Evolutionary conservation across 1,284 basidiomycete genomes (phyloP).

Genomic region (Tilletia caries): DNA sequence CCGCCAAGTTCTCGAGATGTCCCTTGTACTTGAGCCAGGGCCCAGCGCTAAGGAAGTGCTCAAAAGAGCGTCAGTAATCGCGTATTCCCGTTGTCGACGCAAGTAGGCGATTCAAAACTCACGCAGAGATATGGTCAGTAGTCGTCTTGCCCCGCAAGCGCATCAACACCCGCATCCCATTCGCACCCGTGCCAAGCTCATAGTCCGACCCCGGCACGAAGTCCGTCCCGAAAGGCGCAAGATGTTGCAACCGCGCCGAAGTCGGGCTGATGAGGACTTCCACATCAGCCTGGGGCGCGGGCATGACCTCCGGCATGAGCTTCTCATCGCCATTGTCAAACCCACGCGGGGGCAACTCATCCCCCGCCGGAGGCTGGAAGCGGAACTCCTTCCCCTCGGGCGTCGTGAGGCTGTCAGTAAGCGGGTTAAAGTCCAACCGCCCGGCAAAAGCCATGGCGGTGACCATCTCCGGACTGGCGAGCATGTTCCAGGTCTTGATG

Average conservation of each 20-base stretch:
- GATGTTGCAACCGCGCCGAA: constrained; percentile 68
- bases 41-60: constrained; percentile 28
- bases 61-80: too few species aligned
- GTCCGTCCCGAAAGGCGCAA: constrained; percentile 79
- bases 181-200: constrained; percentile 65
- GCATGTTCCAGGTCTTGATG: constrained; percentile 91
- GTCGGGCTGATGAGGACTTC: constrained; percentile 65
- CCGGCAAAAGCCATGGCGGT: constrained; percentile 91
- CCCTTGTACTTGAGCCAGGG: constrained; percentile 92
- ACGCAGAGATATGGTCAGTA: constrained; percentile 65
- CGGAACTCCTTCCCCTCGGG: constrained; percentile 74
- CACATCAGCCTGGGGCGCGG: constrained; percentile 66
- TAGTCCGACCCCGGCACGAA: constrained; percentile 61
- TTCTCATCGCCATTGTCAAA: constrained; percentile 74
- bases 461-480: constrained; percentile 93
- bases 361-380: constrained; percentile 78
- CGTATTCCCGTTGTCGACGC: too few species aligned
- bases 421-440: constrained; percentile 88
- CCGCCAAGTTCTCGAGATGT: constrained; percentile 90
- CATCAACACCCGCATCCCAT: constrained; percentile 66
- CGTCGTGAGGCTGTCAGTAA: constrained; percentile 73
- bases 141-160: constrained; percentile 95
- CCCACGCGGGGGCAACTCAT: constrained; percentile 77
- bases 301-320: constrained; percentile 75
- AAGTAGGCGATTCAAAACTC: not conserved